Base-by-base conservation (phyloP, 768 basidiomycete species). In the Pleurotus eryngii region DNA sequence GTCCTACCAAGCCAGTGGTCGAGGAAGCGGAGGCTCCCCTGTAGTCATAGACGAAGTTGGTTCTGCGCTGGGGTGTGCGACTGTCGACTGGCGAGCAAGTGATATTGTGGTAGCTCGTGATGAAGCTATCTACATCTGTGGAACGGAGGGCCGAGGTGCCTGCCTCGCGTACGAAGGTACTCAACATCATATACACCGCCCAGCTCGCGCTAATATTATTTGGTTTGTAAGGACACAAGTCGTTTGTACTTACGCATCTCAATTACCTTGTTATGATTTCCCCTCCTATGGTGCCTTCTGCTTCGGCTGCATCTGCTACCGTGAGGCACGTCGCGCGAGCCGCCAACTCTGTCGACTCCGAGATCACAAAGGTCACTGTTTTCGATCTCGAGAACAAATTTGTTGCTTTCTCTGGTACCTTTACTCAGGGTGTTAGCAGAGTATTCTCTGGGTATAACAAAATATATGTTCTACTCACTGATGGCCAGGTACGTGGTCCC, bases 361-460 rank as follows among this genome's bases (percentile, higher is more conserved):
- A 92, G 50, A 83, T 91, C 39, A 84, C 86, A 11, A 89, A 85
- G 60, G 83, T 98, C 42, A 89, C 88, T 0, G 82, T 98, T 1
- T 89, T 98, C 62, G 95, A 99, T 67, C 83, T 89, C 38, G 91
- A 92, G 65, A 97, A 95, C 72, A 94, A 95, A 73, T 81, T 95
- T 53, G 81, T 96, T 14, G 90, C 91, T 5, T 95, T 92, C 65
- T 84, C 86, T 0, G 89, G 86, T 5, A 81, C 88, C 2, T 93
- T 95, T 64, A 81, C 83, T 18, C 85, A 89, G 56, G 95, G 95
- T 4, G 89, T 98, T 3, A 75, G 90, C 45, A 88, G 90, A 46
- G 79, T 97, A 1, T 79, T 97, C 49, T 89, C 86, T 8, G 85
- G 85, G 45, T 93, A 90, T 88, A 89, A 87, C 0, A 78, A 85